Evolutionary conservation across 2,329 filamentous ascomycete genomes (phyloP), one percentile per base, ranked within the genome.

Genomic region (Diaporthe batatas): DNA sequence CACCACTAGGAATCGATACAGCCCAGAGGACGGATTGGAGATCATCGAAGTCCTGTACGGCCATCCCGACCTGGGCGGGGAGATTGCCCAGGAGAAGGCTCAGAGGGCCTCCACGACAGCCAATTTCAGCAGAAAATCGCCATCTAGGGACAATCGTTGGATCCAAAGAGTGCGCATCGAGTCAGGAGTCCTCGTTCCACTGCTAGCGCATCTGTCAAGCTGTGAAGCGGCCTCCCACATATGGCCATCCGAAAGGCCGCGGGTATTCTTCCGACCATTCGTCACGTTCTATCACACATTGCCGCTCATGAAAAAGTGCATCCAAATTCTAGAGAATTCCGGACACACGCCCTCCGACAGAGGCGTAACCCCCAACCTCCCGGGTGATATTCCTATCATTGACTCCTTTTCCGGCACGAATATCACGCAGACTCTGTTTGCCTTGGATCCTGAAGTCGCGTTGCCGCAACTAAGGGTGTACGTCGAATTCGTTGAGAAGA

Each of bases 31-130:
- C 18, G 76, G 74, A 2, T 49, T 75, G 14, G 71, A 74, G n/a
- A 75, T 75, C 69, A 74, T 78, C 23, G 76, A 78, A 55, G 76
- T 77, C n/a, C 73, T 78, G 11, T 58, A 51, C 12, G 70, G 73
- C 8, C 73, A 73, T 21, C 25, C 59, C 23, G 34, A 54, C 23
- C 65, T 76, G 18, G 47, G 25, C 2, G 36, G 21, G 1, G 68
- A 71, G n/a, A 54, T 71, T 11, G 16, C 44, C 23, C 34, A 23
- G 0, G 51, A 74, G 49, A 72, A 75, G 58, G 32, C 73, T 6
- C 47, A 49, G 32, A 62, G 69, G 36, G 58, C 72, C 7, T 44
- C 25, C 6, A 21, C 21, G 25, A 25, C 25, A n/a, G 16, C 29
- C 62, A 42, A 34, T 21, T 21, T 42, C 42, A 47, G 25, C 55